A percentile compares a stretch with the other conserved stretches of the same genome.
phyloP scores from a whole-genome alignment of 2,329 filamentous ascomycete species.

The Aspergillus niger region DNA sequence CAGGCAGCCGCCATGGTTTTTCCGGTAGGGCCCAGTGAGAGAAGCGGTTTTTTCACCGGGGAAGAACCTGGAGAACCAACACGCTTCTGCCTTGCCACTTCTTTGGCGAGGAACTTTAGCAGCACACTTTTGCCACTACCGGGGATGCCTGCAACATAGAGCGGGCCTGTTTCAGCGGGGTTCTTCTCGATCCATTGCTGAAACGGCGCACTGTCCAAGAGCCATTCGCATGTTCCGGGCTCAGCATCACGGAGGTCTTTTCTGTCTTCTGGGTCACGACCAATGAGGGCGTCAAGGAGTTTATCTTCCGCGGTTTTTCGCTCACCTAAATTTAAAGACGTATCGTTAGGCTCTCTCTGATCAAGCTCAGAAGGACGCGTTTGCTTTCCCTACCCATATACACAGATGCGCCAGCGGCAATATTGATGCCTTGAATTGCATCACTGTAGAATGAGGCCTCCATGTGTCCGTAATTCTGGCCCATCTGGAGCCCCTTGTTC shows the following conservation, averaged over 20 bases:
- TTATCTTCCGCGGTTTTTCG: conserved; percentile 1
- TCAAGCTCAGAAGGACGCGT: too few species aligned
- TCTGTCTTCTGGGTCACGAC: not conserved
- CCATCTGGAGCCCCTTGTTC: conserved; percentile 4
- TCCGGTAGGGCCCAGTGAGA: not conserved
- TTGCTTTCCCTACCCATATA: conserved; percentile 1
- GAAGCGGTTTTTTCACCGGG: too few species aligned
- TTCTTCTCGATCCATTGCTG: not conserved
- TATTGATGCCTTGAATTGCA: not conserved
- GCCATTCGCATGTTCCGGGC: conserved; percentile 2
- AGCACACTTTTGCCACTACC: conserved; percentile 6
- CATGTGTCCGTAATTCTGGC: not conserved
- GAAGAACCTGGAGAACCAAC: too few species aligned
- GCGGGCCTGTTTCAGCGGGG: not conserved
- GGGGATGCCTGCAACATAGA: not conserved
- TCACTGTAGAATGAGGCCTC: conserved; percentile 1
- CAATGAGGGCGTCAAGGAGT: conserved; percentile 2
- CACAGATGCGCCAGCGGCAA: conserved; percentile 1
- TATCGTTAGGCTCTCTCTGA: not conserved
- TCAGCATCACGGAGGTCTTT: not conserved
- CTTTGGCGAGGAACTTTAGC: not conserved
- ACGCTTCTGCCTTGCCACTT: not conserved
- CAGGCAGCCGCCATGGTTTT: not conserved
- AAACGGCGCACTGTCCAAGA: not conserved
- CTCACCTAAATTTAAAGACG: not conserved